Conservation (phyloP, 345 rosid species). For the Mallotus nudiflorus region DNA sequence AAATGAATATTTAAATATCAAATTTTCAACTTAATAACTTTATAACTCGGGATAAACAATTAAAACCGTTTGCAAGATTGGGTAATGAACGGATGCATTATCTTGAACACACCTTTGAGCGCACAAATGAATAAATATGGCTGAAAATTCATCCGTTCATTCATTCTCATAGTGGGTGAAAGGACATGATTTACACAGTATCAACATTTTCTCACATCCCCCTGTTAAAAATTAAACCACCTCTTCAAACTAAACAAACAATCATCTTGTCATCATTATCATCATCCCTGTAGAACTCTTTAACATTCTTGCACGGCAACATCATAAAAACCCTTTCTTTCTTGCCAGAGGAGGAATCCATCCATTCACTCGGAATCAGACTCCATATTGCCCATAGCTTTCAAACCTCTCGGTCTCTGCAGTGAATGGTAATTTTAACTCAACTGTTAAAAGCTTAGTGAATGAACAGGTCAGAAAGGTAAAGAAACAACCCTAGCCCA, state of each 20-base stretch:
- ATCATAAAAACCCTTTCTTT: neutral
- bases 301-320: neutral
- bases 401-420: conserved; percentile 63
- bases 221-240: neutral
- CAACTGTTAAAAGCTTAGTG: neutral
- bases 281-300: neutral
- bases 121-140: neutral
- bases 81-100: too few relatives aligned
- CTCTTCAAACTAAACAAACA: conserved; percentile 1
- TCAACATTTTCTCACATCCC: neutral
- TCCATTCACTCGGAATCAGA: conserved; percentile 44
- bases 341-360: too few relatives aligned
- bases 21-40: too few relatives aligned
- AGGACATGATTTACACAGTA: neutral
- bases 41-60: too few relatives aligned
- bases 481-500: neutral
- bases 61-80: too few relatives aligned
- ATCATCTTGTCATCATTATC: neutral
- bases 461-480: too few relatives aligned
- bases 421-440: neutral
- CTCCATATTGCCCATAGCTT: conserved; percentile 57
- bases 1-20: too few relatives aligned
- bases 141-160: conserved; percentile 7
- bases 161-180: neutral
- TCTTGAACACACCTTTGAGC: too few relatives aligned